These are phyloP conservation scores for Xerocomus spinulosus DNA, from an alignment of 768 basidiomycete species.

Conservation along the genomic window DNA sequence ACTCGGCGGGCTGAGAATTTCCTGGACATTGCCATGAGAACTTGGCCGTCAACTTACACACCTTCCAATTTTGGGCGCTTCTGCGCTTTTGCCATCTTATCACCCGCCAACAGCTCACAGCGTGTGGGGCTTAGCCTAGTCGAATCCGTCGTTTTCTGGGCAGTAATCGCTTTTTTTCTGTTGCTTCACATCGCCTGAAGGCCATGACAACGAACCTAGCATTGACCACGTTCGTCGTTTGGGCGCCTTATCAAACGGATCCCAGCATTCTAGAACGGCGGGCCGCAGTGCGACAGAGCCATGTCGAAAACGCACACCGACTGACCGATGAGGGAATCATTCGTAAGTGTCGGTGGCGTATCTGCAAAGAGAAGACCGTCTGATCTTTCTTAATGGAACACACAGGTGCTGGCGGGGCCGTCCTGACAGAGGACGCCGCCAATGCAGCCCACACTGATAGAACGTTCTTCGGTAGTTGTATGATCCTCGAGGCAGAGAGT, in stretches of 20 bases:
- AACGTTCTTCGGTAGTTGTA: constrained; percentile 55
- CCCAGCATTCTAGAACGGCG: constrained; percentile 50
- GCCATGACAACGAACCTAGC: constrained; percentile 18
- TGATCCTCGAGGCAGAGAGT: constrained; percentile 51
- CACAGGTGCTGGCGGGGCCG: constrained; percentile 52
- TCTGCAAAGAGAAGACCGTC: neutral
- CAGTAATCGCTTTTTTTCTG: neutral
- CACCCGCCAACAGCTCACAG: neutral
- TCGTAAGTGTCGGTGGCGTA: constrained; percentile 37
- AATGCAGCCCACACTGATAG: constrained; percentile 42
- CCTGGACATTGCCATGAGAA: too few relatives aligned
- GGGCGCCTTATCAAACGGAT: constrained; percentile 62
- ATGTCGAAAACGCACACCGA: constrained; percentile 42
- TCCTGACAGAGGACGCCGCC: constrained; percentile 54
- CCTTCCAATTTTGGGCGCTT: constrained; percentile 7
- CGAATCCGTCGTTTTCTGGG: too few relatives aligned
- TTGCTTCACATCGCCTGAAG: neutral
- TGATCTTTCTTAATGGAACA: constrained; percentile 9
- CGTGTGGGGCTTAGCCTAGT: neutral
- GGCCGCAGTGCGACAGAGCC: constrained; percentile 46
- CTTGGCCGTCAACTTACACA: constrained; percentile 5
- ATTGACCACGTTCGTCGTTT: constrained; percentile 45
- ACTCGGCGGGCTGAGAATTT: too few relatives aligned
- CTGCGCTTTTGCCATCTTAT: neutral
- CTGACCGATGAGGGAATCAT: constrained; percentile 39